A percentile compares a stretch with the other conserved stretches of the same genome.
These are phyloP conservation scores for Colletotrichum lini DNA, from an alignment of 2,329 filamentous ascomycete species.

Conservation along the genomic window DNA sequence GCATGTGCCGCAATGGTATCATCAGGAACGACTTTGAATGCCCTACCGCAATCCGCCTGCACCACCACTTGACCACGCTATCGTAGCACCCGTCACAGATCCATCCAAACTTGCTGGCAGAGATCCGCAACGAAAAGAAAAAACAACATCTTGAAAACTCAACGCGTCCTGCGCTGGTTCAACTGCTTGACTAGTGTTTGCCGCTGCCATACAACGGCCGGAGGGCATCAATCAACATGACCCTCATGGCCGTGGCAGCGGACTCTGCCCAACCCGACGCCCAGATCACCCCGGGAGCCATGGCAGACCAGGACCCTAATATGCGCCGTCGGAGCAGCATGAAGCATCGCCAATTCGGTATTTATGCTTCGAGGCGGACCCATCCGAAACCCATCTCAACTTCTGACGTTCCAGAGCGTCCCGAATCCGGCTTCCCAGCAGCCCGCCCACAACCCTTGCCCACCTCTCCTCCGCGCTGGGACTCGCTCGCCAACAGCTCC, in stretches of 20 bases:
- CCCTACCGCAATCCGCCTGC: conserved; percentile 32
- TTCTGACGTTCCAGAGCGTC: conserved; percentile 40
- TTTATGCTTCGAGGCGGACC: conserved; percentile 42
- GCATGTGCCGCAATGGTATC: conserved; percentile 42
- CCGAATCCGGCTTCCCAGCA: conserved; percentile 38
- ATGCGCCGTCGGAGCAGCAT: conserved; percentile 37
- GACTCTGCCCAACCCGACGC: conserved; percentile 38
- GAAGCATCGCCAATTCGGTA: conserved; percentile 43
- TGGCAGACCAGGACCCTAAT: conserved; percentile 34
- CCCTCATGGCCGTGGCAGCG: conserved; percentile 44
- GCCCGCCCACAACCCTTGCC: conserved; percentile 51
- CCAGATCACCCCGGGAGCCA: conserved; percentile 29
- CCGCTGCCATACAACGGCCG: conserved; percentile 41
- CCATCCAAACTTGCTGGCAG: conserved; percentile 41
- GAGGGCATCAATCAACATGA: conserved; percentile 38
- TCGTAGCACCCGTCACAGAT: conserved; percentile 42
- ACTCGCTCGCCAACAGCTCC: conserved; percentile 53
- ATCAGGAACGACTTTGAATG: conserved; percentile 39
- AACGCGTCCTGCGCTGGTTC: conserved; percentile 15
- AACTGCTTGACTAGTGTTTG: conserved; percentile 14
- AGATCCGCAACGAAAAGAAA: conserved; percentile 2
- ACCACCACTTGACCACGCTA: conserved; percentile 42
- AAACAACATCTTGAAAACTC: not conserved
- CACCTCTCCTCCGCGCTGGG: conserved; percentile 60
- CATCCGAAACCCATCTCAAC: conserved; percentile 41